These are phyloP conservation scores for Plasmodium inui DNA, from an alignment of 169 alveolate genomes.

Conservation along the genomic window DNA sequence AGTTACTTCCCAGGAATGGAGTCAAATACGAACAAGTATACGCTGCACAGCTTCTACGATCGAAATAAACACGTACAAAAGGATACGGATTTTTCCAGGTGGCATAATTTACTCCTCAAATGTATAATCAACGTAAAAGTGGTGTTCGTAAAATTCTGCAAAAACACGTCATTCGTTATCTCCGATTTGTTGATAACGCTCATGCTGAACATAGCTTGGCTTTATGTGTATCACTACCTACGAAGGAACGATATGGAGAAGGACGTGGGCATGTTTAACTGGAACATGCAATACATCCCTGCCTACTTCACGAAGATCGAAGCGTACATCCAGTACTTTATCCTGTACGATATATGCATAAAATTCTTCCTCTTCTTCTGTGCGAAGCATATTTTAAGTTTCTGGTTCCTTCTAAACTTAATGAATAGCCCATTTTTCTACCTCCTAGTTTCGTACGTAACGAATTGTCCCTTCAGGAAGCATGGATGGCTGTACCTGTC, in stretches of 20 bases:
- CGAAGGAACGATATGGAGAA: conserved; percentile 14
- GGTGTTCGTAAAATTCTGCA: conserved; percentile 36
- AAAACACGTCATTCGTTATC: conserved; percentile 58
- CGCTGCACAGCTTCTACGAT: conserved; percentile 49
- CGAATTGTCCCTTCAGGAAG: background rate
- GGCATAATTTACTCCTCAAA: conserved; percentile 35
- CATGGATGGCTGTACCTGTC: conserved; percentile 56
- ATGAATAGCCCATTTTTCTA: conserved; percentile 70
- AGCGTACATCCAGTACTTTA: conserved; percentile 63
- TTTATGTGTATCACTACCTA: conserved; percentile 24
- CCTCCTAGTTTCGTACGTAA: conserved; percentile 19
- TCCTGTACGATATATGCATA: conserved; percentile 55
- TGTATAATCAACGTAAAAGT: conserved; percentile 34
- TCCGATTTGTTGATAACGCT: conserved; percentile 55
- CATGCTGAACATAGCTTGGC: conserved; percentile 26
- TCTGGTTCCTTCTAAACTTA: conserved; percentile 52
- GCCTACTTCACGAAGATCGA: conserved; percentile 29
- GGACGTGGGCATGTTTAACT: conserved; percentile 72
- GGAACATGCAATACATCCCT: conserved; percentile 59
- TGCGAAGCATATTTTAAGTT: conserved; percentile 52
- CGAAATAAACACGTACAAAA: conserved; percentile 44
- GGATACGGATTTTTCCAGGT: conserved; percentile 12
- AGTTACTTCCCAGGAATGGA: conserved; percentile 15
- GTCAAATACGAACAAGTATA: conserved; percentile 20
- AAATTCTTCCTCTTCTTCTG: conserved; percentile 43